Percentiles rank a stretch among this genome's conserved stretches.
These are phyloP conservation scores for Phytopythium kandeliae DNA, from an alignment of 352 stramenopile species.

Conservation along the genomic window DNA sequence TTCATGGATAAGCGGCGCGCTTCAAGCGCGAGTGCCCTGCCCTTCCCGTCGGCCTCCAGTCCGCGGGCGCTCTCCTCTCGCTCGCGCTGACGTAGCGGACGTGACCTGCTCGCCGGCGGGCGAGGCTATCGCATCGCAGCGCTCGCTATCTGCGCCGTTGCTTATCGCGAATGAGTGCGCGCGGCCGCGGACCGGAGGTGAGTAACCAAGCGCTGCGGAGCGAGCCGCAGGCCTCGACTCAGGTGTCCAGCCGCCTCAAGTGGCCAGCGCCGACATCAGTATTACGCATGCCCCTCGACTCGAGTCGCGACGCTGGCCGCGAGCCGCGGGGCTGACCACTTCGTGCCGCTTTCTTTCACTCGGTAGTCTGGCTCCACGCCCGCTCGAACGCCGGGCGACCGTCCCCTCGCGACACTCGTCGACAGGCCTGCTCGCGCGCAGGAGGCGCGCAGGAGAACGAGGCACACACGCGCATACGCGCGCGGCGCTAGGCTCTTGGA, in stretches of 20 bases:
- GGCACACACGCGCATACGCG: too few relatives aligned
- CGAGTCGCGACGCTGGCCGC: not conserved
- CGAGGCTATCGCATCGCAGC: too few relatives aligned
- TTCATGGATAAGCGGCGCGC: too few relatives aligned
- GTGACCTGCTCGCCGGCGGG: too few relatives aligned
- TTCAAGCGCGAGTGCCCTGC: too few relatives aligned
- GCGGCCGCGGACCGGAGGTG: not conserved
- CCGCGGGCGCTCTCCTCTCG: too few relatives aligned
- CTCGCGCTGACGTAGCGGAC: too few relatives aligned
- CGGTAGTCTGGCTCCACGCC: not conserved
- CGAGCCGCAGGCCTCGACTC: not conserved
- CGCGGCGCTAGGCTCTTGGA: too few relatives aligned
- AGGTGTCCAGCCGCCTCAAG: conserved; percentile 4
- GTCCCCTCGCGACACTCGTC: not conserved
- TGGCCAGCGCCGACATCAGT: not conserved
- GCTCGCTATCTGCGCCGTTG: not conserved
- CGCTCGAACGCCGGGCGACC: not conserved
- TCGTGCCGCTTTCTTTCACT: not conserved
- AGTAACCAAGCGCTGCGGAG: not conserved
- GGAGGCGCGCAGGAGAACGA: not conserved
- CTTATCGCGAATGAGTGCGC: not conserved
- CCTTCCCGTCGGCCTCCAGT: too few relatives aligned
- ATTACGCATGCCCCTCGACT: not conserved
- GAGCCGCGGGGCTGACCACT: not conserved
- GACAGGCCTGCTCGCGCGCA: not conserved